phyloP scores from a whole-genome alignment of 352 stramenopile genomes.

The Aphanomyces invadans region DNA sequence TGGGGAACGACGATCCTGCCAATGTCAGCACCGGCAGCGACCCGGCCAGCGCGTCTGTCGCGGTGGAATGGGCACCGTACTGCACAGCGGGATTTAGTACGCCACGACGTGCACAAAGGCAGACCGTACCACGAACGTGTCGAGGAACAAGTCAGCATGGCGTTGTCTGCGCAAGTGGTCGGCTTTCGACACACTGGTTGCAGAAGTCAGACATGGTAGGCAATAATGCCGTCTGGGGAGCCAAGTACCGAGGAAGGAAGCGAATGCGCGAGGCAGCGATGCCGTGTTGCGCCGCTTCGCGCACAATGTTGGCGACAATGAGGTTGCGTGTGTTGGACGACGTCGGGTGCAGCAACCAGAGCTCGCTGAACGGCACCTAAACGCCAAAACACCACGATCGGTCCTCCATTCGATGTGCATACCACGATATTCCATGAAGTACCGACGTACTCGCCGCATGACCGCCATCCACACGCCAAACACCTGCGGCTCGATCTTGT shows the following conservation, averaged over 20 bases:
- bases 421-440: too few species aligned
- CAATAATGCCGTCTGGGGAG: not conserved
- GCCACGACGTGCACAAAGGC: not conserved
- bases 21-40: conserved; percentile 86
- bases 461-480: conserved; percentile 73
- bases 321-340: conserved; percentile 26
- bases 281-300: conserved; percentile 45
- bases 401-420: too few species aligned
- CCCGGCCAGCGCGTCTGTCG: conserved; percentile 79
- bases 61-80: conserved; percentile 91
- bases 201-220: not conserved
- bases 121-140: conserved; percentile 69
- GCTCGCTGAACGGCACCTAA: conserved; percentile 37
- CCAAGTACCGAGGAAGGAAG: conserved; percentile 43
- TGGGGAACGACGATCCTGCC: conserved; percentile 50
- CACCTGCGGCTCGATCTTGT: conserved; percentile 64
- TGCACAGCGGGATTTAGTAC: conserved; percentile 16
- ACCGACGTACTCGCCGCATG: conserved; percentile 31
- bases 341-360: conserved; percentile 52
- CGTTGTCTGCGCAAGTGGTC: conserved; percentile 71
- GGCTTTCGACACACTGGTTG: conserved; percentile 47
- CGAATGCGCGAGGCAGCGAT: conserved; percentile 39
- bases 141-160: conserved; percentile 81
- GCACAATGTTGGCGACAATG: conserved; percentile 43
- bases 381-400: too few species aligned